A percentile compares a stretch with the other conserved stretches of the same genome.
Evolutionary conservation across 2,329 filamentous ascomycete genomes (phyloP).

Genomic region (Neocatenulostroma microsporum): DNA sequence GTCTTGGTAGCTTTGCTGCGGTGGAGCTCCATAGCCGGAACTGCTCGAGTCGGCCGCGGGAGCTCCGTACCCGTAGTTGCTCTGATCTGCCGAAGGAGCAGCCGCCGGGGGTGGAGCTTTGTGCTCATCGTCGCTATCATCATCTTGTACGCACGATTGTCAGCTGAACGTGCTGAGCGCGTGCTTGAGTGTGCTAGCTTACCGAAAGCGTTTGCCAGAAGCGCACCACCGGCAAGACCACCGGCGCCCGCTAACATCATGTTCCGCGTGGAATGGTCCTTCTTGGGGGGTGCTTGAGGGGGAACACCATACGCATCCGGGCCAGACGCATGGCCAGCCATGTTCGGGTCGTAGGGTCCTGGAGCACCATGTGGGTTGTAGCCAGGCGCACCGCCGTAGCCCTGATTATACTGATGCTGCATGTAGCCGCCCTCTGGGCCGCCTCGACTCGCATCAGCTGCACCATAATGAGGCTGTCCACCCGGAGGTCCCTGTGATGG

Average conservation of each 20-base stretch:
- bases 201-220: constrained; percentile 51
- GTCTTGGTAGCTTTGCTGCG: neutral
- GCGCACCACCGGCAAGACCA: constrained; percentile 50
- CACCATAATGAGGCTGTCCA: constrained; percentile 20
- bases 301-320: too few relatives aligned
- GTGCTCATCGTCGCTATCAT: constrained; percentile 30
- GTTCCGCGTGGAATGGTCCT: constrained; percentile 35
- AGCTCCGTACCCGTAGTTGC: too few relatives aligned
- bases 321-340: constrained; percentile 12
- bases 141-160: too few relatives aligned
- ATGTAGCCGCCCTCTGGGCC: neutral
- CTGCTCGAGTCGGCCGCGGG: neutral
- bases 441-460: constrained; percentile 14
- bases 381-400: constrained; percentile 7
- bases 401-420: constrained; percentile 4
- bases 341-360: constrained; percentile 14
- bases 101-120: too few relatives aligned
- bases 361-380: constrained; percentile 6
- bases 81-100: constrained; percentile 6
- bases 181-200: constrained; percentile 29
- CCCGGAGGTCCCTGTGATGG: constrained; percentile 17
- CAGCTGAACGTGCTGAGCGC: constrained; percentile 3
- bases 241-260: constrained; percentile 51
- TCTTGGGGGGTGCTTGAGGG: constrained; percentile 29
- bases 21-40: constrained; percentile 3